phyloP scores from a whole-genome alignment of 441 rosid species.

The Omphalea diandra region DNA sequence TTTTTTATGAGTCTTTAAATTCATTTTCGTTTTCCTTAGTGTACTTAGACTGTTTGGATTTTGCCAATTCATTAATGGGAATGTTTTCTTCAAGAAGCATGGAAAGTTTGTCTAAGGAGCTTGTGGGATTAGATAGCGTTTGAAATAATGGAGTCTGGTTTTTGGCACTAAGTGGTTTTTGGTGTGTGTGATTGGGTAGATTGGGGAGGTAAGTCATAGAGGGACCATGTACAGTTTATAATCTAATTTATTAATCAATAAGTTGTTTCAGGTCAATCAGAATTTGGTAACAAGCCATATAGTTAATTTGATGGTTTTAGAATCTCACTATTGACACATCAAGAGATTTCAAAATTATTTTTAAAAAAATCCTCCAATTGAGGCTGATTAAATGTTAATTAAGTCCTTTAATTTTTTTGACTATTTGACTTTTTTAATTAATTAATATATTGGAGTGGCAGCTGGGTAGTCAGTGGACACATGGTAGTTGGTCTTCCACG shows the following conservation, averaged over 20 bases:
- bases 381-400: too few species aligned
- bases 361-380: neutral
- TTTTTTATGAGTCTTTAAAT: neutral
- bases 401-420: too few species aligned
- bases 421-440: slow-evolving; percentile 9
- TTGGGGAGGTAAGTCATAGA: slow-evolving; percentile 9
- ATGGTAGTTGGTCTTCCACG: slow-evolving; percentile 19
- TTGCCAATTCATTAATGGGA: neutral
- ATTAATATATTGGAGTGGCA: neutral
- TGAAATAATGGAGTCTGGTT: slow-evolving; percentile 20
- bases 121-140: slow-evolving; percentile 2
- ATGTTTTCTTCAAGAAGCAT: neutral
- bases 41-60: neutral
- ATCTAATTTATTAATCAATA: neutral
- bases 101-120: neutral
- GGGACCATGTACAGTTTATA: neutral
- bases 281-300: neutral
- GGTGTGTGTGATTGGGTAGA: neutral
- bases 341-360: neutral
- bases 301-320: neutral
- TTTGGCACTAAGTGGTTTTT: slow-evolving; percentile 9
- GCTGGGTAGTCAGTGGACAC: neutral
- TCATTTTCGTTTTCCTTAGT: neutral
- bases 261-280: neutral
- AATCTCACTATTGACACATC: too few species aligned